Evolutionary conservation across 768 basidiomycete species (phyloP), one percentile per base, ranked within the genome.

Genomic region (Calocera cornea): DNA sequence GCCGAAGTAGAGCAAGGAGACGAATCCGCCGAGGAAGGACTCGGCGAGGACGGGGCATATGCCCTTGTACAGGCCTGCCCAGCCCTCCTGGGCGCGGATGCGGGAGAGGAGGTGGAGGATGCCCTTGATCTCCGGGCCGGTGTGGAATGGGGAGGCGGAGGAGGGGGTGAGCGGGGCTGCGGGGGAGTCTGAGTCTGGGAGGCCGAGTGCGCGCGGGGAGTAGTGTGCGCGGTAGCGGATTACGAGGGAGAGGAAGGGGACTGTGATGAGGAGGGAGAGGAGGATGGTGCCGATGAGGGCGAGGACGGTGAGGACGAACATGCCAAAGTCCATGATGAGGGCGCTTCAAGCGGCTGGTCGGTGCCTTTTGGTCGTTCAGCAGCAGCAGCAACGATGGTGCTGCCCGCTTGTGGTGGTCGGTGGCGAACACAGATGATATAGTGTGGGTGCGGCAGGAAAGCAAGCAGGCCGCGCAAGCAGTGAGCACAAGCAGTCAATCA

Each of bases 201-300:
- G 81, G 65, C 87, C 88, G 41, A 93, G 84, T 38, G 87, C 89
- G 75, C 88, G 89, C 1, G 91, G 91, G 73, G 89, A 90, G 79
- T 89, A 92, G 74, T 92, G 90, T 34, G 88, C 89, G 76, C 91
- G 82, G 74, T 66, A 69, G 11, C 68, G 66, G n/a, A 69, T 66
- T 24, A 69, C 65, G 22, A 60, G 34, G 36, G 50, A 50, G 22
- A 60, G 38, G n/a, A 67, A 40, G 34, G 67, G 67, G 24, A 67
- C 65, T 5, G 47, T 66, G 5, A 66, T 66, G 41, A 50, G 41
- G 33, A 66, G 38, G 27, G 65, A 66, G 44, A 47, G 44, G 44
- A 47, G 24, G 44, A 47, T 24, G 24, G 44, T 47, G 44, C 16
- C 19, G 44, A 47, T 17, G 16, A 47, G 24, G 5, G 24, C 44